Base-by-base conservation (phyloP, 164 flowering plant genomes). In the Vitis rotundifolia region DNA sequence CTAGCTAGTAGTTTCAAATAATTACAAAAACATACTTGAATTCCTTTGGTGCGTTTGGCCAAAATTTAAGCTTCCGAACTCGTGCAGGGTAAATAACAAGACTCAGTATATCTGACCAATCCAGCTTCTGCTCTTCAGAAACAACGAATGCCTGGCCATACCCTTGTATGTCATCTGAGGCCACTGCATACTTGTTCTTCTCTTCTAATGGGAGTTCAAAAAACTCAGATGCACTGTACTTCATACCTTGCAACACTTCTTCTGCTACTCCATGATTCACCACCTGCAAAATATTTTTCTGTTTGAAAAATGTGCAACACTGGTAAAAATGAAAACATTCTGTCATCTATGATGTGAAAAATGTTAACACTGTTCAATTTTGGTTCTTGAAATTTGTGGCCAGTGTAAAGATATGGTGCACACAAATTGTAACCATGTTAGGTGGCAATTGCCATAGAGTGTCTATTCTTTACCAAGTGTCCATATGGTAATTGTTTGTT, bases 131-230 rank as follows among this genome's bases (percentile, higher is more conserved):
- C 19, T 77, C 68, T 11, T 72, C 71, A 3, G 76, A 64, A 9
- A 59, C 73, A 8, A 66, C 60, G 52, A 55, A 63, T 13, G 70
- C 63, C 47, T 65, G 73, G 0, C 76, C 80, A 51, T 77, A 77
- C 1, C 80, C 80, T 60, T 73, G 71, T 44, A 69, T 66, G 56
- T 61, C 80, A 66, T 68, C 48, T 10, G 60, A 11, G 11, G 67
- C 11, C 67, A 66, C 59, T 9, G 73, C n/a, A 66, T 60, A 73
- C 67, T 69, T 68, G 15, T 64, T 68, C 48, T 73, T 77, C 67
- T 73, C 76, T 69, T 66, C 47, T 54, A 73, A 49, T 26, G 76
- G 73, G 44, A 76, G 75, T n/a, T 68, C 73, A 69, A 69, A 77
- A 26, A 73, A 77, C 50, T 19, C 59, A 10, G 56, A 61, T 22